A percentile compares a stretch with the other conserved stretches of the same genome.
Evolutionary conservation across 306 rosid species (phyloP).

Genomic region (Pyrus bretschneideri): DNA sequence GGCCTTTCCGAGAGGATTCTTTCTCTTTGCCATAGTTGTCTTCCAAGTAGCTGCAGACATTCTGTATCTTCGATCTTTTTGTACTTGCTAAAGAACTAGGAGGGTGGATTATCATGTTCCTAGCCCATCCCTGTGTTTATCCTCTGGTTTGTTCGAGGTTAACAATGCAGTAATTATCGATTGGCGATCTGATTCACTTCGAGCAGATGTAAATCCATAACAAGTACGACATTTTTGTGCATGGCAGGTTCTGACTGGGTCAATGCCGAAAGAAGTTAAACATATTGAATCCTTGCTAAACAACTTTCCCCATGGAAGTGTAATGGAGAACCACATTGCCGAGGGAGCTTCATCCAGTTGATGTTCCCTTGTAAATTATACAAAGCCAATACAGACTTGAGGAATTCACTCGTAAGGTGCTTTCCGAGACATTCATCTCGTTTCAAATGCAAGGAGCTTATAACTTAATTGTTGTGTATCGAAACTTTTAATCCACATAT

Average conservation of each 20-base stretch:
- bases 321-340: constrained; percentile 28
- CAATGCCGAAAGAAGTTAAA: constrained; percentile 79
- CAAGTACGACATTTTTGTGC: not conserved
- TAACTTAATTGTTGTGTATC: not conserved
- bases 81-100: too few species aligned
- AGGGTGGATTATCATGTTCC: too few species aligned
- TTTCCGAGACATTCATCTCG: not conserved
- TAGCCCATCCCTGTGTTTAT: too few species aligned
- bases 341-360: constrained; percentile 28
- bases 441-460: not conserved
- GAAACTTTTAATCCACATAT: not conserved
- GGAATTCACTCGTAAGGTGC: not conserved
- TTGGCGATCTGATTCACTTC: too few species aligned
- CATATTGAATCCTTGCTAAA: constrained; percentile 77
- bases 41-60: not conserved
- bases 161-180: too few species aligned
- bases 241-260: constrained; percentile 60
- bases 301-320: constrained; percentile 49
- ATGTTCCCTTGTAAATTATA: not conserved
- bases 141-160: too few species aligned
- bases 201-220: not conserved
- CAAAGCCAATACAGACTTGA: not conserved
- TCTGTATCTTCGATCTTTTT: not conserved
- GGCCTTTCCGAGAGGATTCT: not conserved
- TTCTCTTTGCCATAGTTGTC: not conserved